phyloP scores from a whole-genome alignment of 257 asterid genomes.

The Schizonepeta tenuifolia region DNA sequence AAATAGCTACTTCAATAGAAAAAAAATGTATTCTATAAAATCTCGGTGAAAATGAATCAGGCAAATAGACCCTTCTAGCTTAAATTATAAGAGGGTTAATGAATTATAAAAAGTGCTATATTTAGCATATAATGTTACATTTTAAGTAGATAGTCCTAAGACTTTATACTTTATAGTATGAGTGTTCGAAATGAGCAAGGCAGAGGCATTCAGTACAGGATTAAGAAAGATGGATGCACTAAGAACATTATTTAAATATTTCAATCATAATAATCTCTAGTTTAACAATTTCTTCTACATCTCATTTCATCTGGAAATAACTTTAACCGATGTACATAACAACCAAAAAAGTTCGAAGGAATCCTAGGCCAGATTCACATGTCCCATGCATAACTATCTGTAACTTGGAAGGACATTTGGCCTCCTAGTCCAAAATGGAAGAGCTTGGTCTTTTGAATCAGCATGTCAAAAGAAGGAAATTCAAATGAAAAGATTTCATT shows the following conservation, averaged over 20 bases:
- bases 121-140: neutral
- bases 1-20: slow-evolving; percentile 21
- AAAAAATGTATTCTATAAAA: neutral
- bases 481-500: neutral
- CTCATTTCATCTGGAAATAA: neutral
- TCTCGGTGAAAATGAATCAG: slow-evolving; percentile 7
- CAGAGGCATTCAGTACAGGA: neutral
- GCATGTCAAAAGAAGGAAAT: slow-evolving; percentile 4
- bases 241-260: neutral
- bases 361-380: slow-evolving; percentile 11
- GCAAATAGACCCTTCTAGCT: slow-evolving; percentile 4
- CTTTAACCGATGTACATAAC: neutral
- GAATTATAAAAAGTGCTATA: neutral
- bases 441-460: neutral
- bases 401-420: neutral
- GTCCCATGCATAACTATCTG: neutral
- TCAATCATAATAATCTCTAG: neutral
- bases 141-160: slow-evolving; percentile 6
- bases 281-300: neutral
- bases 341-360: neutral
- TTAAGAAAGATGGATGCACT: neutral
- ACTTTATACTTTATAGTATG: neutral
- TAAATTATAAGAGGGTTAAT: neutral
- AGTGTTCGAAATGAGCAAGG: neutral
- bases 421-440: neutral